A percentile compares a stretch with the other conserved stretches of the same genome.
phyloP scores from a whole-genome alignment of 768 basidiomycete species.

The Phaeotremella skinneri region DNA sequence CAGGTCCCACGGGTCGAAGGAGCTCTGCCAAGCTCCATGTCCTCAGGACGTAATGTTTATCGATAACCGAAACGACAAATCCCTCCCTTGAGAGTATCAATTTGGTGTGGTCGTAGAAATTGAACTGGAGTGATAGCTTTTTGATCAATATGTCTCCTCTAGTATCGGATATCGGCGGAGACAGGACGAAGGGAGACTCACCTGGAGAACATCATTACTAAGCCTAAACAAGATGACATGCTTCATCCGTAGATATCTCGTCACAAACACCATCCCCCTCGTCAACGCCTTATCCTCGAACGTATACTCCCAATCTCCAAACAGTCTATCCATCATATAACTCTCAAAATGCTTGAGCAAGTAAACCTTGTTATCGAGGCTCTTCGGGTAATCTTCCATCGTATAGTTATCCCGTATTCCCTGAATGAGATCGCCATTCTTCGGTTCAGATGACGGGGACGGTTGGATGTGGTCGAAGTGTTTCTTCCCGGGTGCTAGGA shows the following conservation, averaged over 20 bases:
- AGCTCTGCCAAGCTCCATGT: conserved; percentile 70
- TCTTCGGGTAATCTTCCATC: conserved; percentile 65
- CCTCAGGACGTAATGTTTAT: conserved; percentile 77
- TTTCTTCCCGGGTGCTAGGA: conserved; percentile 78
- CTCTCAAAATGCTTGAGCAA: conserved; percentile 88
- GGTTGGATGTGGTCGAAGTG: conserved; percentile 85
- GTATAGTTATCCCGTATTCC: conserved; percentile 50
- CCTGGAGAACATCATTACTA: conserved; percentile 94
- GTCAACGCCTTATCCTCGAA: conserved; percentile 66
- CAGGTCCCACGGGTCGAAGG: conserved; percentile 53
- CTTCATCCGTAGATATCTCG: conserved; percentile 94
- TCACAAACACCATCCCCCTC: conserved; percentile 91
- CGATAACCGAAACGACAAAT: conserved; percentile 78
- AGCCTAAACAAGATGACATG: conserved; percentile 95
- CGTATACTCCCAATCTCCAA: conserved; percentile 78
- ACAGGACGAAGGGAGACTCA: conserved; percentile 48
- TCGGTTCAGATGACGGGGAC: conserved; percentile 8
- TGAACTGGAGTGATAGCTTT: conserved; percentile 77
- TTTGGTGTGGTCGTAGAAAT: conserved; percentile 97
- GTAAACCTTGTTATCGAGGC: conserved; percentile 86
- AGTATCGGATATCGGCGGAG: neutral
- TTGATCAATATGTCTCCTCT: conserved; percentile 10
- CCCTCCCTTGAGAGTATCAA: conserved; percentile 81
- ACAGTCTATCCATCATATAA: conserved; percentile 89
- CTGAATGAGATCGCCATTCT: conserved; percentile 18